phyloP scores from a whole-genome alignment of 768 basidiomycete genomes.

The Trametes meyenii region DNA sequence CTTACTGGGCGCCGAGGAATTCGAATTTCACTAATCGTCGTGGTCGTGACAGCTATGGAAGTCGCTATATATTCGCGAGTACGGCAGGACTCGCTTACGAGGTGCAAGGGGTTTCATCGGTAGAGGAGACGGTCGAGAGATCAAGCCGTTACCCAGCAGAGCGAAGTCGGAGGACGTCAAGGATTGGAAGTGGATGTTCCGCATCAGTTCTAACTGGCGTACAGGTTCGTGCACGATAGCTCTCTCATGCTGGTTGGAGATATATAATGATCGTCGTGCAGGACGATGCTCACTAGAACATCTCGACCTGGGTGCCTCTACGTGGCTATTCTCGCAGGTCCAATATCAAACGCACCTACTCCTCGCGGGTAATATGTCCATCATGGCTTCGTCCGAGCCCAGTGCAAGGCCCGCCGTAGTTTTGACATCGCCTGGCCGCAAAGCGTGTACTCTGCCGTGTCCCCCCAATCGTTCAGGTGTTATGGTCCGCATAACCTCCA shows the following conservation, averaged over 20 bases:
- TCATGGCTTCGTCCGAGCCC: conserved; percentile 53
- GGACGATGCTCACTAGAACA: conserved; percentile 61
- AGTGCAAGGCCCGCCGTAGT: conserved; percentile 40
- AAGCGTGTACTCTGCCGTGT: conserved; percentile 46
- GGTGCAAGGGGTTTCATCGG: conserved; percentile 66
- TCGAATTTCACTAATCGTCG: conserved; percentile 14
- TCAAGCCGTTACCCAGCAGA: conserved; percentile 61
- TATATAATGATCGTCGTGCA: conserved; percentile 30
- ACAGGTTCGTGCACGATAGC: conserved; percentile 51
- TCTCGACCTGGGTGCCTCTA: neutral
- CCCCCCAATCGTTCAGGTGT: conserved; percentile 39
- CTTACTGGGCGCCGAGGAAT: neutral
- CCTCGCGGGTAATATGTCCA: conserved; percentile 60
- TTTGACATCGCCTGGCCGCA: conserved; percentile 39
- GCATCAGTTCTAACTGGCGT: conserved; percentile 82
- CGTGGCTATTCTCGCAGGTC: conserved; percentile 3
- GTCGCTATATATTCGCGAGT: conserved; percentile 60
- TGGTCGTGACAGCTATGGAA: conserved; percentile 61
- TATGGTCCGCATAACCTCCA: conserved; percentile 54
- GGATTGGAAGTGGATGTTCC: conserved; percentile 89
- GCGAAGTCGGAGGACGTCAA: conserved; percentile 43
- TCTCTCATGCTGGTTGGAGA: neutral
- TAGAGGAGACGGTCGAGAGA: conserved; percentile 57
- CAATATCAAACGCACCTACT: conserved; percentile 46
- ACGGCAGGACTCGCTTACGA: conserved; percentile 67